These are phyloP conservation scores for Neurospora sublineolata DNA, from an alignment of 495 filamentous ascomycete genomes.

Conservation along the genomic window DNA sequence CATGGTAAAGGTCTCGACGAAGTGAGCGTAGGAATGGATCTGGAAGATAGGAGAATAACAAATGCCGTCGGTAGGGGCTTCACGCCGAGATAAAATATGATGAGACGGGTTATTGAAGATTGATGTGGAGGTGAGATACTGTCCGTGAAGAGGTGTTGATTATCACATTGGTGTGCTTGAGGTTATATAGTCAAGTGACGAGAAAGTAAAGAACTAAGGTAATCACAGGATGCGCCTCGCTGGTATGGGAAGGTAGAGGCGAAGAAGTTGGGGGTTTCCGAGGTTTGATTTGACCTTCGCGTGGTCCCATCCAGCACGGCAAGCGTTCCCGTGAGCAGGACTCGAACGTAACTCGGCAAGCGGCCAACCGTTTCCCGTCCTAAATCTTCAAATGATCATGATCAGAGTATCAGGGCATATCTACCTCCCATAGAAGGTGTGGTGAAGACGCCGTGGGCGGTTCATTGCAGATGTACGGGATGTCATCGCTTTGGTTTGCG, in stretches of 20 bases:
- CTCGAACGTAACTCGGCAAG: neutral
- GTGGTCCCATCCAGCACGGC: neutral
- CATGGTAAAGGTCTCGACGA: conserved; percentile 11
- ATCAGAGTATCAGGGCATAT: neutral
- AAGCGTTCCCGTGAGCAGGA: neutral
- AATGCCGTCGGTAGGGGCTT: neutral
- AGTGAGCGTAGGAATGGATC: neutral
- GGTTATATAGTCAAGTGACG: neutral
- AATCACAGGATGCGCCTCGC: neutral
- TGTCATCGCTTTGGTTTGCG: neutral
- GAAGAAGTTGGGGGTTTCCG: neutral
- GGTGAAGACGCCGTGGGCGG: neutral
- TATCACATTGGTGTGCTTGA: neutral
- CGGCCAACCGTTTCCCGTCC: neutral
- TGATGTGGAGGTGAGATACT: neutral
- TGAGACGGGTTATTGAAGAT: neutral
- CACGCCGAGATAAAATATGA: neutral
- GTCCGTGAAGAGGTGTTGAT: neutral
- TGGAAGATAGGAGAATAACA: neutral
- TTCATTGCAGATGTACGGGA: neutral
- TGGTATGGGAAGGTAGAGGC: neutral
- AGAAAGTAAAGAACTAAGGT: neutral
- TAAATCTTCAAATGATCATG: neutral
- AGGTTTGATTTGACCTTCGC: neutral
- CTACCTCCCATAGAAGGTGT: neutral